Base-by-base conservation (phyloP, 116 monocot species). In the Dioscorea cayenensis region DNA sequence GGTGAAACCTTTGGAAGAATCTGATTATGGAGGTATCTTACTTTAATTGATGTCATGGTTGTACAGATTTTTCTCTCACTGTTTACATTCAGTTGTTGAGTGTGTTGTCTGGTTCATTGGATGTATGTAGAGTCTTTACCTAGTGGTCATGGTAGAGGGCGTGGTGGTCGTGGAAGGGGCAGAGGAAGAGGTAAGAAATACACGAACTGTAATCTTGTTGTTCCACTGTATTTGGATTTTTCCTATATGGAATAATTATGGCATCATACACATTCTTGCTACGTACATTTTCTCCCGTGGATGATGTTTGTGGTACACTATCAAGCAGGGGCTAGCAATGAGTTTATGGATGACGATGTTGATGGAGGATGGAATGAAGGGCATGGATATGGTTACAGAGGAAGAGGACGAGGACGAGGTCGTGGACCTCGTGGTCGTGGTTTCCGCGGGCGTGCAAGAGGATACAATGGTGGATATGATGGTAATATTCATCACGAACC, bases 111-210 rank as follows among this genome's bases (percentile, higher is more conserved):
- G 0, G 64, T 13, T 51, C 5, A 49, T 28, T 69, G 19, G 25
- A 61, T 35, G n/a, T 7, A 63, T 22, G 3, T 17, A 75, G 75
- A 75, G 36, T 36, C 36, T 0, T 65, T 49, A 17, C 60, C 75
- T 51, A 63, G 48, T 23, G 60, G 23, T 6, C 55, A 67, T 66
- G 76, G 76, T 28, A 71, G 80, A 25, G 80, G 80, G 62, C 72
- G 70, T 75, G 80, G 76, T 37, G 67, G 76, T 28, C 70, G 76
- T 49, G 80, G 71, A 49, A 75, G 76, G 35, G 67, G 66, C 28
- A 52, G 70, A 50, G 66, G 50, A 61, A 72, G 75, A 75, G 80
- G 75, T 79, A 70, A 0, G 20, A 20, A 6, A 27, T 27, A 32
- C 32, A 32, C 32, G 0, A 55, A 55, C n/a, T 23, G 1, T 20